Evolutionary conservation across 805 yeast species (phyloP), one percentile per base, ranked within the genome.

Genomic region (Schwanniomyces yamadae): DNA sequence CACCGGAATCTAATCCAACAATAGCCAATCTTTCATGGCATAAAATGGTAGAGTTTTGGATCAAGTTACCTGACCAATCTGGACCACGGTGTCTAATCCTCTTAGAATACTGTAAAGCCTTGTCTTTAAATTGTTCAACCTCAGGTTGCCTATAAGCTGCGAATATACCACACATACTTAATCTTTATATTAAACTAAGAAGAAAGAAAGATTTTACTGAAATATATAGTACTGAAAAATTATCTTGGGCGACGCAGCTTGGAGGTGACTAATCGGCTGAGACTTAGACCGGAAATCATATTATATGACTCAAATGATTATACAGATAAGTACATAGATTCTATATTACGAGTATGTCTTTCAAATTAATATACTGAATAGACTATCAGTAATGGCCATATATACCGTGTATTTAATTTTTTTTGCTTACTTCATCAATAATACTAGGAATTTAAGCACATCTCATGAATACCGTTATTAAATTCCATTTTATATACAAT

Each of bases 41-140:
- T 49, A 93, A 67, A 49, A 93, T 82, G 31, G 97, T 87, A 47
- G 71, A 62, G 81, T 86, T 86, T 59, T 81, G 80, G 48, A 77
- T 69, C 47, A 75, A 61, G 80, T 88, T 89, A 57, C 99, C 99
- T 24, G 89, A 77, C 99, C 99, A 93, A 69, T 93, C 99, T 50
- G 99, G 99, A 57, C 99, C 99, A 69, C 99, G 83, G 69, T 93
- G 99, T 71, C 99, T 82, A 62, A 91, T 84, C 68, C 90, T 79
- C 66, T 88, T 91, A 44, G 98, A 77, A 61, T 87, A 75, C 62
- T 87, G 95, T 44, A 93, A 74, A 29, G 98, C 98, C 59, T 82
- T 82, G 45, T 82, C 77, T 67, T 90, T 91, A 76, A 85, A 93
- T 37, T 72, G 68, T 51, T 82, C 82, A 42, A 85, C 82, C 48